Conservation (phyloP, 2,329 filamentous ascomycete species). For the Cercospora sp. region DNA sequence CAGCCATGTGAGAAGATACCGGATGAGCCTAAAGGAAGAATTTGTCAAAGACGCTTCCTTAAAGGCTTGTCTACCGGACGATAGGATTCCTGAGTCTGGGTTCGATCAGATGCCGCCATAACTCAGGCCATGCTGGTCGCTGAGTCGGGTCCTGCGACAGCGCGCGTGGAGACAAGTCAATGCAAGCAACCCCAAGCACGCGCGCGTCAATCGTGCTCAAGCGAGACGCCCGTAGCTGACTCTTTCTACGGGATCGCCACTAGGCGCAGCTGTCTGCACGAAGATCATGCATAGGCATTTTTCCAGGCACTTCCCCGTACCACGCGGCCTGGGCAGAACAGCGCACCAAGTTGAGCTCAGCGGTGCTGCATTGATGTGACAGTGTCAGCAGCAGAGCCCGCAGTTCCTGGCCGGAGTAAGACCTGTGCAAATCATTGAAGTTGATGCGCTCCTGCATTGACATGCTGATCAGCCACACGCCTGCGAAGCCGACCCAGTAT, state of each 20-base stretch:
- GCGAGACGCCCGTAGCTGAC: slow-evolving; percentile 6
- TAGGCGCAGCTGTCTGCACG: not conserved
- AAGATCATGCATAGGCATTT: not conserved
- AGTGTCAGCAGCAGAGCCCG: not conserved
- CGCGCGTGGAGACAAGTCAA: not conserved
- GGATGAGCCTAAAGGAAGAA: not conserved
- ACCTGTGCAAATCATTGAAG: not conserved
- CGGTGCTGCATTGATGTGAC: slow-evolving; percentile 3
- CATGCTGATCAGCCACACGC: not conserved
- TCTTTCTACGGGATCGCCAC: not conserved
- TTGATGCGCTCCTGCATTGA: not conserved
- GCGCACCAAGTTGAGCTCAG: not conserved
- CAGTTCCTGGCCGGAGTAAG: not conserved
- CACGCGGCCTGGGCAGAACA: not conserved
- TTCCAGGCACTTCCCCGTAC: not conserved
- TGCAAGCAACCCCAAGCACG: not conserved
- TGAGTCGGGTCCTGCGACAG: not conserved
- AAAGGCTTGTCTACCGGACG: not conserved
- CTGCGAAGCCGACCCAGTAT: not conserved
- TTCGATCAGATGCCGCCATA: not conserved
- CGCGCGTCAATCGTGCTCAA: slow-evolving; percentile 7
- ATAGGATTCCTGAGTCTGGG: not conserved
- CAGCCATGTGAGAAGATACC: not conserved
- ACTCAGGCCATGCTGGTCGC: not conserved
- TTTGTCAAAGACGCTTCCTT: not conserved